A percentile compares a stretch with the other conserved stretches of the same genome.
phyloP scores from a whole-genome alignment of 2,329 filamentous ascomycete species.

The Calonectria hawksworthii region DNA sequence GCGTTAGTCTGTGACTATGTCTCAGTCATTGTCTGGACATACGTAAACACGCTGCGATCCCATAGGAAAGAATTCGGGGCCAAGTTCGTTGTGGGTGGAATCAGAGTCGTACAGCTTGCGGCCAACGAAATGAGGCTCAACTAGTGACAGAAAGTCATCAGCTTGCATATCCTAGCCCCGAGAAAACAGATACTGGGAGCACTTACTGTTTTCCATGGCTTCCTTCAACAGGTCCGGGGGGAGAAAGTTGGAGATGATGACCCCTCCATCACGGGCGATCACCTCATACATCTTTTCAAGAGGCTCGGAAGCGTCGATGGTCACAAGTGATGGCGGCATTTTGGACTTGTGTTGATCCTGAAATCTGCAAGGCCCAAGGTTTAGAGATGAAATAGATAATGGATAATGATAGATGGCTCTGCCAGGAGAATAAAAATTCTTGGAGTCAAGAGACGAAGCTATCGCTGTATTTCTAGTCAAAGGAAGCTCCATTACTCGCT shows the following conservation, averaged over 20 bases:
- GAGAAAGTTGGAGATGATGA: background rate
- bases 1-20: background rate
- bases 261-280: background rate
- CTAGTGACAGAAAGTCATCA: background rate
- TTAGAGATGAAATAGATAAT: background rate
- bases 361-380: too few relatives aligned
- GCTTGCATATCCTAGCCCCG: background rate
- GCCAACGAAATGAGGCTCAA: background rate
- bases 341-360: too few relatives aligned
- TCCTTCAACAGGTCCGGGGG: background rate
- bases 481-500: background rate
- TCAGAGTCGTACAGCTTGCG: background rate
- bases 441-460: background rate
- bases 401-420: background rate
- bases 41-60: conserved; percentile 5
- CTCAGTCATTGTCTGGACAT: background rate
- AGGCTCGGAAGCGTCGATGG: background rate
- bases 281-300: background rate
- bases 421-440: background rate
- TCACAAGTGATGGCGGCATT: background rate
- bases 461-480: background rate
- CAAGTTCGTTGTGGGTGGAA: background rate
- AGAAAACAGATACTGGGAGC: background rate
- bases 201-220: background rate
- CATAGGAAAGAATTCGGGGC: background rate